Base-by-base conservation (phyloP, 1,284 basidiomycete genomes). In the Moniliella sp. region DNA sequence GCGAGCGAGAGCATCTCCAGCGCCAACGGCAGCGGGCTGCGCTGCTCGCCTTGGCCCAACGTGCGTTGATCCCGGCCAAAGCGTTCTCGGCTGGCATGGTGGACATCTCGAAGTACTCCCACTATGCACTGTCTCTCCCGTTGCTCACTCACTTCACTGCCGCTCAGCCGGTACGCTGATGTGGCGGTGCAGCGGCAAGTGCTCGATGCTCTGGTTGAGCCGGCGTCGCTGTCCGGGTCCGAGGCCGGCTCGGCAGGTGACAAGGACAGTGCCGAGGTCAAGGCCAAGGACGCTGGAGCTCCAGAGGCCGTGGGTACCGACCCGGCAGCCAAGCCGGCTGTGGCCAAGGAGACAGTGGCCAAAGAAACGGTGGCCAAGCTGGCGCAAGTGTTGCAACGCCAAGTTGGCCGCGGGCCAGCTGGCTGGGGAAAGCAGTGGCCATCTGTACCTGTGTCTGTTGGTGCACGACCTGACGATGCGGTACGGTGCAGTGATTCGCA, bases 51-150 rank as follows among this genome's bases (percentile, higher is more conserved):
- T n/a, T 23, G 21, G 21, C 21, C 7, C n/a, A 7, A 7, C 7
- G 21, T 7, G 21, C 21, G 7, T 7, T 23, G 21, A 7, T n/a
- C 21, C 21, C 8, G 32, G 81, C 91, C 42, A 86, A 86, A 61
- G 94, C 97, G 65, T 97, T 93, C 73, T 97, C 88, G 60, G 74
- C 86, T 15, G 91, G 91, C 44, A 91, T 94, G 82, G 69, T 97
- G 47, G 91, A 99, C 63, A 97, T 97, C 55, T 81, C 84, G 28
- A 94, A 97, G 66, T 99, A 94, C 61, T 66, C 72, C 19, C 91
- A 99, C 64, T 94, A 81, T 61, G 76, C 84, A 1, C 68, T 97
- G 48, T 88, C 76, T 49, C 67, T 74, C 4, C 84, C 91, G 5
- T 67, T 97, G 31, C 97, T 97, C 67, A 91, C 86, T 15, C 88